These are phyloP conservation scores for Cystobasidium ongulense DNA, from an alignment of 768 basidiomycete genomes.

Conservation along the genomic window DNA sequence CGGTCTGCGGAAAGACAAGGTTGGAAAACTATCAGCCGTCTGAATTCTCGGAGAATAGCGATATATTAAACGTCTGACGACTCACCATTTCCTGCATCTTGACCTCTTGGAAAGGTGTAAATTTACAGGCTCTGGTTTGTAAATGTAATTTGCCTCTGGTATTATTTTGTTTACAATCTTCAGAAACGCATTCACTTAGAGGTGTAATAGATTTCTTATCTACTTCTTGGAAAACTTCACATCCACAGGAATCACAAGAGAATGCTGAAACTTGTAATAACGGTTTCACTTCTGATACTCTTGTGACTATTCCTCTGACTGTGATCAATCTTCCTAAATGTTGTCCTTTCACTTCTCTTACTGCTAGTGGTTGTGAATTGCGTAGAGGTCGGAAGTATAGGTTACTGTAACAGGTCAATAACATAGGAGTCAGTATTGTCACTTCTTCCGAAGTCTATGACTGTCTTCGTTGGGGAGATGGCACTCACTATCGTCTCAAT, in stretches of 20 bases:
- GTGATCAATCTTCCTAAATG: constrained; percentile 91
- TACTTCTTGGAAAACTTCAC: constrained; percentile 97
- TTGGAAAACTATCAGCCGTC: background rate
- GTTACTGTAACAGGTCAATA: constrained; percentile 54
- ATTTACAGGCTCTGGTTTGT: constrained; percentile 95
- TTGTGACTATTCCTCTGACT: constrained; percentile 93
- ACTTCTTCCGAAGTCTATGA: background rate
- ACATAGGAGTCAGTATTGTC: background rate
- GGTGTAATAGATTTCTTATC: constrained; percentile 83
- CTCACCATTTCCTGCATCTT: constrained; percentile 97
- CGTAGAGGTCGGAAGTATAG: constrained; percentile 80
- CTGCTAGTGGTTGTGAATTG: constrained; percentile 61
- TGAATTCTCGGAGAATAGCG: background rate
- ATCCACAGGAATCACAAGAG: constrained; percentile 89
- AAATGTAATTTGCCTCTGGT: constrained; percentile 87
- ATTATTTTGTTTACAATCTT: constrained; percentile 74
- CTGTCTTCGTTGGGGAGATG: background rate
- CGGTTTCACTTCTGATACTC: constrained; percentile 97
- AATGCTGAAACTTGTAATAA: constrained; percentile 94
- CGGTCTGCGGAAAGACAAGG: constrained; percentile 55
- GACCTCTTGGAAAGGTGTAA: constrained; percentile 95
- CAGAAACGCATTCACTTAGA: constrained; percentile 71
- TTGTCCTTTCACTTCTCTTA: constrained; percentile 75
- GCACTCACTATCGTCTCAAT: constrained; percentile 83
- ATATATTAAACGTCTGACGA: background rate